Base-by-base conservation (phyloP, 1,139 yeast genomes). In the Yamadazyma sp. region DNA sequence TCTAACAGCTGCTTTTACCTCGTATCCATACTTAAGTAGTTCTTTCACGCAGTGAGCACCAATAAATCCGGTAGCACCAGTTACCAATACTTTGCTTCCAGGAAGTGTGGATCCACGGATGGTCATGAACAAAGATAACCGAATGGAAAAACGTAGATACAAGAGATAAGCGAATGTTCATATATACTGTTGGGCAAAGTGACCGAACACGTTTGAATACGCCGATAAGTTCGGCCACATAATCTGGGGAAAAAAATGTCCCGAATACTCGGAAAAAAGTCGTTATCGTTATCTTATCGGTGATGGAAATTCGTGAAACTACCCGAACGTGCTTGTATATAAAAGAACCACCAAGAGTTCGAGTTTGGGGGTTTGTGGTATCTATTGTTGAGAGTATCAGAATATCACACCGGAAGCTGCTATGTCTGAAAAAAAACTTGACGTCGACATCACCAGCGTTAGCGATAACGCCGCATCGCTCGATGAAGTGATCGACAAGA, bases 1-100 rank as follows among this genome's bases (percentile, higher is more conserved):
- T 54, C 87, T 66, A 3, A 76, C 85, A 1, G 84, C 72, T 4
- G 83, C 85, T 26, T 79, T 65, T 8, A 82, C 86, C 1, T 56
- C 53, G 54, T 74, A 77, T 17, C 74, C 78, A 34, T 59, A 59
- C n/a, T 56, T 54, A 27, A 63, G 46, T 30, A 64, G 51, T 23
- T 48, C 46, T 33, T 51, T 49, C n/a, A 62, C 58, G 26, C 64
- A 50, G 40, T 65, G 67, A 33, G 62, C 67, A 18, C 71, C 72
- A 41, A 66, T 63, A 46, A 54, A 66, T 3, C 73, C 72, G 26
- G 61, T 56, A 24, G 69, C 70, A 4, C 72, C 73, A 4, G 73
- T 55, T 23, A 67, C 64, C 39, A 66, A 60, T 3, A 62, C 38
- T 4, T 20, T 27, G 16, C 41, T 37, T 27, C 46, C 47, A 9